phyloP scores from a whole-genome alignment of 106 monocot genomes.

The Hemerocallis citrina region DNA sequence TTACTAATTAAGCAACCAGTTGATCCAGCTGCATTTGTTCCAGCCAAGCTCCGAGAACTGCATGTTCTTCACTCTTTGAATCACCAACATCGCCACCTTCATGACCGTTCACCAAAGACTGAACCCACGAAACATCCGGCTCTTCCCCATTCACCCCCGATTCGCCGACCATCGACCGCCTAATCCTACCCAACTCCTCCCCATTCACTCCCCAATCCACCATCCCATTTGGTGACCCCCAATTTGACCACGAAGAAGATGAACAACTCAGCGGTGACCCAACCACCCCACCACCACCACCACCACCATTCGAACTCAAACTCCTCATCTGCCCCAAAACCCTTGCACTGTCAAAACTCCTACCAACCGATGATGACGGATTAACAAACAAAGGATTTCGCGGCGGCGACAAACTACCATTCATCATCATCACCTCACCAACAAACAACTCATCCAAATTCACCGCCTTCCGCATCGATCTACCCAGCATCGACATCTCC shows the following conservation, averaged over 20 bases:
- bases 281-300: conserved; percentile 3
- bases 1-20: conserved; percentile 5
- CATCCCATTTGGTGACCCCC: conserved; percentile 44
- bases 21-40: conserved; percentile 16
- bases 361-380: too few species aligned
- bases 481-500: conserved; percentile 42
- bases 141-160: conserved; percentile 29
- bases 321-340: conserved; percentile 43
- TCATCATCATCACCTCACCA: too few species aligned
- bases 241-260: conserved; percentile 30
- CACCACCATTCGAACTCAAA: conserved; percentile 46
- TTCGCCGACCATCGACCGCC: conserved; percentile 6
- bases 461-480: conserved; percentile 15
- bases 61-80: conserved; percentile 12
- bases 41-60: conserved; percentile 15
- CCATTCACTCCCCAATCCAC: conserved; percentile 51
- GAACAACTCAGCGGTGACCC: conserved; percentile 49
- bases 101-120: conserved; percentile 39
- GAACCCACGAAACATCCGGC: conserved; percentile 75
- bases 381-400: too few species aligned
- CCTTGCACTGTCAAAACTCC: conserved; percentile 23
- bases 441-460: conserved; percentile 50
- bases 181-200: conserved; percentile 30
- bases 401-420: conserved; percentile 36
- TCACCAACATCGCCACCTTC: neutral